Evolutionary conservation across 139 green algal genomes (phyloP).

Genomic region (Chlamydomonas urium): DNA sequence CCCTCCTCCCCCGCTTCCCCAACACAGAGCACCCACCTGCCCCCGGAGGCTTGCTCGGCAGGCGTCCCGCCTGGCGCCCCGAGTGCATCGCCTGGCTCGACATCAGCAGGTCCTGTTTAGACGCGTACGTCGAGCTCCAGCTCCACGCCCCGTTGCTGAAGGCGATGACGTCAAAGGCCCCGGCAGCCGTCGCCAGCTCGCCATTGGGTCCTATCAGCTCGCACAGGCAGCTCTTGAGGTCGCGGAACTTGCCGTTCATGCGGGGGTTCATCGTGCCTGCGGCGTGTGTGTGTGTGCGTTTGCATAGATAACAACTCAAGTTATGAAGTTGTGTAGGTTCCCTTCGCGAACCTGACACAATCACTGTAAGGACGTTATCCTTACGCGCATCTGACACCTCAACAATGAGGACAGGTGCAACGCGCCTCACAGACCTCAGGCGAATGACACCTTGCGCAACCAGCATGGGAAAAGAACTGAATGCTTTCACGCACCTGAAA

Average conservation of each 20-base stretch:
- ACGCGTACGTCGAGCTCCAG: slow-evolving; percentile 38
- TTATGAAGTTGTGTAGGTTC: no score
- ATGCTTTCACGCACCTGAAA: slow-evolving; percentile 19
- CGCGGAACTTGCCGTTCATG: slow-evolving; percentile 38
- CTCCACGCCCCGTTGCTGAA: slow-evolving; percentile 45
- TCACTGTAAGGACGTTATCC: no score
- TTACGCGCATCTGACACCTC: no score
- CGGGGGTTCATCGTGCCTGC: slow-evolving; percentile 52
- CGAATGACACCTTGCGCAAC: no score
- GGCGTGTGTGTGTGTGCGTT: no score
- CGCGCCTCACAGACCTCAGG: no score
- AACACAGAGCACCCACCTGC: background rate
- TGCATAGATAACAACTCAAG: no score
- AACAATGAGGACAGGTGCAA: no score
- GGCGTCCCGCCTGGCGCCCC: slow-evolving; percentile 40
- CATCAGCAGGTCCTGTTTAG: slow-evolving; percentile 19
- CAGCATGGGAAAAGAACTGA: no score
- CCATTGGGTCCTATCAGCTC: slow-evolving; percentile 39
- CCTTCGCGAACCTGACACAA: no score
- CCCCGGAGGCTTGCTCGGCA: background rate
- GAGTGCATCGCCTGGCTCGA: slow-evolving; percentile 26
- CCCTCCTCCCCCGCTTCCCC: no score
- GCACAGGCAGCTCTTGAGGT: slow-evolving; percentile 17
- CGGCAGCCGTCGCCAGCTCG: slow-evolving; percentile 48
- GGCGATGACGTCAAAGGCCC: slow-evolving; percentile 63